Conservation (phyloP, 2,329 filamentous ascomycete genomes). For the Cytospora piceae region DNA sequence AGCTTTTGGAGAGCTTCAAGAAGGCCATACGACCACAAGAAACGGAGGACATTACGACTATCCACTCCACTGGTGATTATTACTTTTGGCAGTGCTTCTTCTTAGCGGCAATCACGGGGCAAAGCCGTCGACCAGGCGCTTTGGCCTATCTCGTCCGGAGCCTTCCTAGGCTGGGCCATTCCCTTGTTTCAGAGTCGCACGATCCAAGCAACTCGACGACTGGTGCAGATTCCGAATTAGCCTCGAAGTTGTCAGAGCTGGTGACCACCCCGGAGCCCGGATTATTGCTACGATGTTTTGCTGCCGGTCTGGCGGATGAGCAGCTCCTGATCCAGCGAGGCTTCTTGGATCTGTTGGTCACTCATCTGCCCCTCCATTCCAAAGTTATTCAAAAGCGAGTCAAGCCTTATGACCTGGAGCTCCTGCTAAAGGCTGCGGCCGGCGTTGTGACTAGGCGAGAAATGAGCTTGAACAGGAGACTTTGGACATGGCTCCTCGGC, state of each 20-base stretch:
- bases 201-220: slow-evolving; percentile 38
- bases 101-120: slow-evolving; percentile 86
- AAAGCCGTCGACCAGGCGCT: slow-evolving; percentile 81
- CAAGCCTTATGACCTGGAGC: slow-evolving; percentile 75
- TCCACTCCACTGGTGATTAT: slow-evolving; percentile 68
- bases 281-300: slow-evolving; percentile 86
- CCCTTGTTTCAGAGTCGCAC: slow-evolving; percentile 40
- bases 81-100: slow-evolving; percentile 99
- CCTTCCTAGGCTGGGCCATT: slow-evolving; percentile 70
- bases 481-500: slow-evolving; percentile 97
- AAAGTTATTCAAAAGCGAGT: slow-evolving; percentile 77
- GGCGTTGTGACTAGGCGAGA: slow-evolving; percentile 87
- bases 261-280: slow-evolving; percentile 90
- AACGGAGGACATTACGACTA: slow-evolving; percentile 54
- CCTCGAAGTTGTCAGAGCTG: slow-evolving; percentile 62
- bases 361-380: slow-evolving; percentile 84
- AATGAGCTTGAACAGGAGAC: slow-evolving; percentile 91
- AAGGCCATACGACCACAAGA: slow-evolving; percentile 61
- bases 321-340: slow-evolving; percentile 92
- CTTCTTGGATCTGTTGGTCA: slow-evolving; percentile 89
- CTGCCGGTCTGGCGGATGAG: slow-evolving; percentile 83
- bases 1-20: slow-evolving; percentile 78
- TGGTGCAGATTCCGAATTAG: slow-evolving; percentile 49
- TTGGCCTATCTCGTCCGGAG: slow-evolving; percentile 82
- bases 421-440: slow-evolving; percentile 80